Evolutionary conservation across 495 filamentous ascomycete species (phyloP).

Genomic region (Sporormia fimetaria): DNA sequence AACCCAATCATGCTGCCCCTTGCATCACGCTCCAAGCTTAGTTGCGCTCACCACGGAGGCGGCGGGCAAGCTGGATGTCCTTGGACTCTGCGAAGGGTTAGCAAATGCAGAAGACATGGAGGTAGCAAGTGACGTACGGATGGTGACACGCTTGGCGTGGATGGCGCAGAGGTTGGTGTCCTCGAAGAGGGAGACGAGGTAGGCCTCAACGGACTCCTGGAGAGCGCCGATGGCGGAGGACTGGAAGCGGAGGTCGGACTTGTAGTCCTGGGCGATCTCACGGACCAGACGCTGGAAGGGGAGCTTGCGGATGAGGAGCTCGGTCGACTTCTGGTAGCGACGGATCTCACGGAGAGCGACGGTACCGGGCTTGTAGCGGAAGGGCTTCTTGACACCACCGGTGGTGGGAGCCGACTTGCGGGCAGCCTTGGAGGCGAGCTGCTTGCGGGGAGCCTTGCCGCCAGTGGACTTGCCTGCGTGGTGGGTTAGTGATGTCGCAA

Average conservation of each 20-base stretch:
- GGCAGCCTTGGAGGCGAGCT: slow-evolving; percentile 28
- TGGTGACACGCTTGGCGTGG: slow-evolving; percentile 90
- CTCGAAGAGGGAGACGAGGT: slow-evolving; percentile 99
- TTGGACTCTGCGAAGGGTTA: slow-evolving; percentile 47
- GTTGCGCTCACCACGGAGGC: slow-evolving; percentile 91
- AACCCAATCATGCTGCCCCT: slow-evolving; percentile 2
- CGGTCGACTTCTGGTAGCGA: slow-evolving; percentile 99
- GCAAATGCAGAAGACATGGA: slow-evolving; percentile 3
- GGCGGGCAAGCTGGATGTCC: slow-evolving; percentile 94
- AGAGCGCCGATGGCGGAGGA: slow-evolving; percentile 98
- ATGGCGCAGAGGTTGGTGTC: slow-evolving; percentile 99
- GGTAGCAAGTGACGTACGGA: slow-evolving; percentile 24
- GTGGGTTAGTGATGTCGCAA: slow-evolving; percentile 30
- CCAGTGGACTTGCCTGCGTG: slow-evolving; percentile 38
- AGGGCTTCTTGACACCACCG: slow-evolving; percentile 99
- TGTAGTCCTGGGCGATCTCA: slow-evolving; percentile 99
- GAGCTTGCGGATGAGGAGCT: slow-evolving; percentile 99
- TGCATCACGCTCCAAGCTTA: slow-evolving; percentile 32
- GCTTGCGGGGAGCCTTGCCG: slow-evolving; percentile 28
- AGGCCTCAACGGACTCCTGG: slow-evolving; percentile 99
- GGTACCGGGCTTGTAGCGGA: slow-evolving; percentile 99
- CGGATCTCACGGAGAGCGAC: slow-evolving; percentile 99
- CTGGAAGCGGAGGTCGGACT: slow-evolving; percentile 99
- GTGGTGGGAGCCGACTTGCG: slow-evolving; percentile 27
- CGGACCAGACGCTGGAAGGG: slow-evolving; percentile 99